Base-by-base conservation (phyloP, 2,329 filamentous ascomycete species). In the Beauveria caledonica region DNA sequence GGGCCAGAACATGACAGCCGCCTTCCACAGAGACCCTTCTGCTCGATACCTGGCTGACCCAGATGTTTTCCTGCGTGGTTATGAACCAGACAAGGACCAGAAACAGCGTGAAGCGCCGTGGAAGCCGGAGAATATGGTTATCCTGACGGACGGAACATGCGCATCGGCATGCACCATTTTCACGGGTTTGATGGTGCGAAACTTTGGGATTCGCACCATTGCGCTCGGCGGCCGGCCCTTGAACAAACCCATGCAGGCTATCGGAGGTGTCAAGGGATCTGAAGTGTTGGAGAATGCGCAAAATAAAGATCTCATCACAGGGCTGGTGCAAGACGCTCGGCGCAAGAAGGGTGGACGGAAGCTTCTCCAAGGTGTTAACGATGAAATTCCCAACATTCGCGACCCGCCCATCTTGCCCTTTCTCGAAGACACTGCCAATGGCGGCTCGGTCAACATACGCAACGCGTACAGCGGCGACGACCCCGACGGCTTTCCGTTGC, bases 231-330 rank as follows among this genome's bases (percentile, higher is more conserved):
- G 87, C 1, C 80, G 82, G 1, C 80, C 86, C 0, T 71, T 73
- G 11, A 66, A 75, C 0, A 72, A 73, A 0, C 78, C 80, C 0
- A 88, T 86, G 74, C 84, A 87, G 73, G 79, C 77, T 5, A 76
- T 87, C 19, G 85, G 86, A n/a, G 86, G 86, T n/a, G 79, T 84
- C 52, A 85, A 86, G 66, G 86, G 86, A 36, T 73, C 65, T 13
- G 3, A 44, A 27, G 8, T 53, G 3, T 3, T 23, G 10, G 3
- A 10, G 39, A 49, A 56, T 33, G 44, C n/a, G 23, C 42, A 45
- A 23, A 27, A 44, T 5, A 56, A 58, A 4, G 4, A 9, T 1
- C 27, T 40, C 3, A 13, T 57, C 5, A 27, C 27, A 3, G 29
- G 13, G 1, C 17, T 57, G 2, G 19, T 39, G 17, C 2, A n/a